Percentiles rank a stretch among this genome's conserved stretches.
These are phyloP conservation scores for Escovopsis sp. DNA, from an alignment of 2,329 filamentous ascomycete genomes.

Conservation along the genomic window DNA sequence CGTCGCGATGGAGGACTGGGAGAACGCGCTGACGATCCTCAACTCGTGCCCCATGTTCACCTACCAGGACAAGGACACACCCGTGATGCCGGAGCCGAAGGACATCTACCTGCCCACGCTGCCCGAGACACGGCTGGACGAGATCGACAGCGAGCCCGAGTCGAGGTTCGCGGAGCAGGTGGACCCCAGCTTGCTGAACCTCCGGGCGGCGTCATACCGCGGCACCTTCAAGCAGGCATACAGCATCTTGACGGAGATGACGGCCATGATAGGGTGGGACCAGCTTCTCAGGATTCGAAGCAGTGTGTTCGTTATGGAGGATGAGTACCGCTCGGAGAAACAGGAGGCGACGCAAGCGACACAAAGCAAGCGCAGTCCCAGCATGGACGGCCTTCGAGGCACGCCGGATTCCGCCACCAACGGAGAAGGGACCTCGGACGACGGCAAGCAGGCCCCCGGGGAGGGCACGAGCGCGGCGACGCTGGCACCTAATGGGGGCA, in stretches of 20 bases:
- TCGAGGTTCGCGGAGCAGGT: slow-evolving; percentile 72
- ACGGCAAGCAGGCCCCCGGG: slow-evolving; percentile 20
- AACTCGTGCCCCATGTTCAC: slow-evolving; percentile 99
- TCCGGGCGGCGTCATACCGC: slow-evolving; percentile 80
- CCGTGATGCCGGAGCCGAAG: slow-evolving; percentile 83
- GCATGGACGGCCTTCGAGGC: slow-evolving; percentile 62
- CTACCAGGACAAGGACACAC: slow-evolving; percentile 95
- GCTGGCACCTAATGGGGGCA: slow-evolving; percentile 20
- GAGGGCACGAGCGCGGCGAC: slow-evolving; percentile 15
- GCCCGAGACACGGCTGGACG: slow-evolving; percentile 78
- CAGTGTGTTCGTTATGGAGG: slow-evolving; percentile 98
- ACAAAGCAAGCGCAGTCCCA: slow-evolving; percentile 53
- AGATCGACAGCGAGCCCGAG: slow-evolving; percentile 85
- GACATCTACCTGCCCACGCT: slow-evolving; percentile 78
- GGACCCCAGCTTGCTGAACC: slow-evolving; percentile 69
- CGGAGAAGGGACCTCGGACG: slow-evolving; percentile 25
- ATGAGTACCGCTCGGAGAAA: slow-evolving; percentile 88
- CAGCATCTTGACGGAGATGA: slow-evolving; percentile 86
- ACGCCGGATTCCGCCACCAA: slow-evolving; percentile 47
- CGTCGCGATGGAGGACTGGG: slow-evolving; percentile 88
- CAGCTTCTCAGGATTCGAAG: slow-evolving; percentile 87
- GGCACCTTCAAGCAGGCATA: slow-evolving; percentile 95
- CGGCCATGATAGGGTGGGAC: slow-evolving; percentile 94
- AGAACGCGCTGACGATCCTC: slow-evolving; percentile 82
- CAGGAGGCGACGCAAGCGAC: slow-evolving; percentile 39